Evolutionary conservation across 2,329 filamentous ascomycete species (phyloP).

Genomic region (Apiospora malaysiana): DNA sequence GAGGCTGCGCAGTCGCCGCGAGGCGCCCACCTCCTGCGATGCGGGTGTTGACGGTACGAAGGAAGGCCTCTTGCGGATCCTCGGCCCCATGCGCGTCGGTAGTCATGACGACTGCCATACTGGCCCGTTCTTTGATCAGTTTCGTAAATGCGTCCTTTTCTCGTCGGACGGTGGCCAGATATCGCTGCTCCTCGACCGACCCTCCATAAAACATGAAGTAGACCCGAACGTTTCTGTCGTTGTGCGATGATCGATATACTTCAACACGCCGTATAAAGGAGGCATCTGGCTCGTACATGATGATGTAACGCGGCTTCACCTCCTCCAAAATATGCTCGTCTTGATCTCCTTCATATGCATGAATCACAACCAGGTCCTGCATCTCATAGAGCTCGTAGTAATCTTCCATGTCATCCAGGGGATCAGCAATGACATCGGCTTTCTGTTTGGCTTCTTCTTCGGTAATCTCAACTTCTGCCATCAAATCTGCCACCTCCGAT

Average conservation of each 20-base stretch:
- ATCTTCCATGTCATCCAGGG: slow-evolving; percentile 88
- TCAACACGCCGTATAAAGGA: slow-evolving; percentile 94
- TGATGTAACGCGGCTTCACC: slow-evolving; percentile 88
- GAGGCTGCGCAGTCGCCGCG: slow-evolving; percentile 81
- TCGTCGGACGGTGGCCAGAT: slow-evolving; percentile 84
- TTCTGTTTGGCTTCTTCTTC: slow-evolving; percentile 79
- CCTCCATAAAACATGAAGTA: slow-evolving; percentile 97
- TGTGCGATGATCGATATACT: slow-evolving; percentile 94
- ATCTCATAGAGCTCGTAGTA: slow-evolving; percentile 92
- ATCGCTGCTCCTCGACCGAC: slow-evolving; percentile 94
- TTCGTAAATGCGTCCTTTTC: slow-evolving; percentile 97
- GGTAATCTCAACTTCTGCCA: slow-evolving; percentile 83
- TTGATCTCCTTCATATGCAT: slow-evolving; percentile 93
- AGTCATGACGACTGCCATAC: slow-evolving; percentile 88
- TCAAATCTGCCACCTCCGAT: slow-evolving; percentile 78
- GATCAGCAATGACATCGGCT: slow-evolving; percentile 75
- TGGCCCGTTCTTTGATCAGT: slow-evolving; percentile 90
- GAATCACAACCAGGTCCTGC: slow-evolving; percentile 85
- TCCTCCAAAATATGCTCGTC: slow-evolving; percentile 98
- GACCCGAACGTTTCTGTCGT: slow-evolving; percentile 84
- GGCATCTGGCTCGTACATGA: slow-evolving; percentile 98
- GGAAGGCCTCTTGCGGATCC: slow-evolving; percentile 88
- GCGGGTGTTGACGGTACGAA: slow-evolving; percentile 93
- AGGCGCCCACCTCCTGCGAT: slow-evolving; percentile 93
- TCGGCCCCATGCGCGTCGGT: slow-evolving; percentile 71